Evolutionary conservation across 768 basidiomycete species (phyloP).

Genomic region (Suillus brevipes): DNA sequence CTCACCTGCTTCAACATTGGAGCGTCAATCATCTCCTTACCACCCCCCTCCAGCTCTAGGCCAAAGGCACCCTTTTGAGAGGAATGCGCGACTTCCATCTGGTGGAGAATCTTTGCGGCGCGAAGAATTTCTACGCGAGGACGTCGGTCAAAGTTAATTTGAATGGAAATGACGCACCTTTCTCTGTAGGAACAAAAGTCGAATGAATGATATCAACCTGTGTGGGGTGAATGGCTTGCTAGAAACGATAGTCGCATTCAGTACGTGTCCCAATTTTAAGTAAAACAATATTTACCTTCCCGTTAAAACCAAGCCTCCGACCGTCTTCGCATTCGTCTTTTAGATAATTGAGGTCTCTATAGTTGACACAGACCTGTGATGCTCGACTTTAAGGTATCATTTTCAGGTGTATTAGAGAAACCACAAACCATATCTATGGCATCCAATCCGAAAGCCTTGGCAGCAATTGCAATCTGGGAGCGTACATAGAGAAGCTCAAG

Average conservation of each 20-base stretch:
- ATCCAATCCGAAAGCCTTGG: slow-evolving; percentile 79
- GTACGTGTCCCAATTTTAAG: slow-evolving; percentile 7
- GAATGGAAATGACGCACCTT: slow-evolving; percentile 45
- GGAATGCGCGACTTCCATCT: slow-evolving; percentile 59
- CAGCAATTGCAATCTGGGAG: slow-evolving; percentile 76
- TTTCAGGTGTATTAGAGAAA: neutral
- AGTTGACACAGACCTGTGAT: slow-evolving; percentile 81
- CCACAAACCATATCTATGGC: slow-evolving; percentile 85
- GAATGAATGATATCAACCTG: slow-evolving; percentile 79
- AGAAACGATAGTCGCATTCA: slow-evolving; percentile 10
- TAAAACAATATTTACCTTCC: slow-evolving; percentile 56
- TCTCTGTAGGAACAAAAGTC: slow-evolving; percentile 72
- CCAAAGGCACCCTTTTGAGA: slow-evolving; percentile 69
- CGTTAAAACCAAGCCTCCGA: slow-evolving; percentile 81
- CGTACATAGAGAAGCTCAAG: slow-evolving; percentile 82
- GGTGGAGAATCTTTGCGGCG: slow-evolving; percentile 69
- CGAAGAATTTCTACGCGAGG: slow-evolving; percentile 63
- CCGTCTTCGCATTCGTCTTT: slow-evolving; percentile 80
- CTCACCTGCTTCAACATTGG: slow-evolving; percentile 84
- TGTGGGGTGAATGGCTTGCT: slow-evolving; percentile 94
- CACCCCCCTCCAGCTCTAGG: slow-evolving; percentile 53
- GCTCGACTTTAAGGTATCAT: slow-evolving; percentile 3
- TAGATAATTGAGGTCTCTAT: slow-evolving; percentile 68
- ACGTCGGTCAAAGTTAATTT: neutral
- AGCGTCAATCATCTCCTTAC: slow-evolving; percentile 85